phyloP scores from a whole-genome alignment of 164 flowering plant genomes.

The Kingdonia uniflora region DNA sequence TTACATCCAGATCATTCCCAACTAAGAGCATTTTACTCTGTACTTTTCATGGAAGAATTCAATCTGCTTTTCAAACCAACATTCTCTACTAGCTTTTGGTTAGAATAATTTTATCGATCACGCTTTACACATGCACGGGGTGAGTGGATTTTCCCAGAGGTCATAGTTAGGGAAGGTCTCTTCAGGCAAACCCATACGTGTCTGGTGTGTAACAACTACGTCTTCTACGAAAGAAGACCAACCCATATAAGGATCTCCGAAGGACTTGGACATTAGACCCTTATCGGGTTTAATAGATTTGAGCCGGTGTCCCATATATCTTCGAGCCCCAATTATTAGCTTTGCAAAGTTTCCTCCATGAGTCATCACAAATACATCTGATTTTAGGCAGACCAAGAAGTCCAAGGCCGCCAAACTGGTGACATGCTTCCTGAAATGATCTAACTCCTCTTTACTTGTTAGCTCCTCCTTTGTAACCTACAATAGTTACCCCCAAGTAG shows the following conservation, averaged over 20 bases:
- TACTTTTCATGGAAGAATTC: neutral
- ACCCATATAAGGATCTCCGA: constrained; percentile 98
- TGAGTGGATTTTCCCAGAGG: constrained; percentile 96
- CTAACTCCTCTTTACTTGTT: constrained; percentile 69
- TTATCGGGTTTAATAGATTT: constrained; percentile 98
- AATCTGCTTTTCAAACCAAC: too few species aligned
- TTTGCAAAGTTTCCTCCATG: constrained; percentile 98
- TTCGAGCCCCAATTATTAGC: constrained; percentile 79
- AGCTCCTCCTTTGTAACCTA: constrained; percentile 96
- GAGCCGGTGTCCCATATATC: constrained; percentile 86
- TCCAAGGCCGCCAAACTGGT: constrained; percentile 97
- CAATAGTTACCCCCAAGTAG: neutral
- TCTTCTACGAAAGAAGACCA: constrained; percentile 96
- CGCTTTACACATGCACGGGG: constrained; percentile 96
- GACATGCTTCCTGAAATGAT: constrained; percentile 76
- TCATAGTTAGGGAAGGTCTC: constrained; percentile 96
- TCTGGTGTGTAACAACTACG: constrained; percentile 80
- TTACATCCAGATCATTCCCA: neutral
- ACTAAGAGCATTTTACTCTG: neutral
- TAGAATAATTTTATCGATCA: constrained; percentile 16
- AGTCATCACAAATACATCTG: constrained; percentile 97
- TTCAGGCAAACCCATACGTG: constrained; percentile 88
- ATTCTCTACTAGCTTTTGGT: neutral
- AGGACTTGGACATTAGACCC: constrained; percentile 96
- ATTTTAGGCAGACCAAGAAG: constrained; percentile 90